Evolutionary conservation across 1,284 basidiomycete genomes (phyloP).

Genomic region (Rhodotorula sp.): DNA sequence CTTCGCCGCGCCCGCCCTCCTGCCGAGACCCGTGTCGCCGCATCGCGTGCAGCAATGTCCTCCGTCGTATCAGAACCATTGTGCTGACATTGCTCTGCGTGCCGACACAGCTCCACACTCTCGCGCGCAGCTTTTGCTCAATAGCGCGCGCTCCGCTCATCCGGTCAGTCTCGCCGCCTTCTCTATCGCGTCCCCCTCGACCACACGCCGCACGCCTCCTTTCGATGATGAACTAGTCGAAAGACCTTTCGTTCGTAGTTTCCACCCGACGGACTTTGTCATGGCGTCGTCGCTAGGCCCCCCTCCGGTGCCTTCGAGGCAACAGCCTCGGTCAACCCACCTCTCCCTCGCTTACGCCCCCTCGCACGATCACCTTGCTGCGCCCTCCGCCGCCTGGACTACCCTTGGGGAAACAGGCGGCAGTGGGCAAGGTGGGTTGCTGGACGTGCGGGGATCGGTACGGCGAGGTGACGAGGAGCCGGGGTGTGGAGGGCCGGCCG

Average conservation of each 20-base stretch:
- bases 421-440: neutral
- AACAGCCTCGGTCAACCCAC: constrained; percentile 5
- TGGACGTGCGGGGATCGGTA: constrained; percentile 1
- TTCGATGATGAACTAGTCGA: constrained; percentile 24
- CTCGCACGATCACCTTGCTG: neutral
- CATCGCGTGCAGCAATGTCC: neutral
- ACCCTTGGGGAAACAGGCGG: neutral
- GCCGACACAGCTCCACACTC: neutral
- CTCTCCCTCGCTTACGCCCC: neutral
- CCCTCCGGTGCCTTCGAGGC: neutral
- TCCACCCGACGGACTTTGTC: constrained; percentile 19
- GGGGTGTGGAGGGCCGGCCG: neutral
- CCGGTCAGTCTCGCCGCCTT: neutral
- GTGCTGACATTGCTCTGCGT: neutral
- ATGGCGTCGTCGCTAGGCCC: constrained; percentile 3
- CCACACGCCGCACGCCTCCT: neutral
- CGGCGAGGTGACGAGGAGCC: constrained; percentile 2
- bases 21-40: neutral
- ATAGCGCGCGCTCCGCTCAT: neutral
- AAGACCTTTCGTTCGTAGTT: constrained; percentile 37
- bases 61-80: too few relatives aligned
- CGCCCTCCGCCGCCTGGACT: neutral
- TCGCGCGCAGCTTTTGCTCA: neutral
- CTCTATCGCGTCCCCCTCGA: neutral
- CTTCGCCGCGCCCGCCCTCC: neutral